Evolutionary conservation across 2,329 filamentous ascomycete genomes (phyloP), one percentile per base, ranked within the genome.

Genomic region (Epichloe festucae): DNA sequence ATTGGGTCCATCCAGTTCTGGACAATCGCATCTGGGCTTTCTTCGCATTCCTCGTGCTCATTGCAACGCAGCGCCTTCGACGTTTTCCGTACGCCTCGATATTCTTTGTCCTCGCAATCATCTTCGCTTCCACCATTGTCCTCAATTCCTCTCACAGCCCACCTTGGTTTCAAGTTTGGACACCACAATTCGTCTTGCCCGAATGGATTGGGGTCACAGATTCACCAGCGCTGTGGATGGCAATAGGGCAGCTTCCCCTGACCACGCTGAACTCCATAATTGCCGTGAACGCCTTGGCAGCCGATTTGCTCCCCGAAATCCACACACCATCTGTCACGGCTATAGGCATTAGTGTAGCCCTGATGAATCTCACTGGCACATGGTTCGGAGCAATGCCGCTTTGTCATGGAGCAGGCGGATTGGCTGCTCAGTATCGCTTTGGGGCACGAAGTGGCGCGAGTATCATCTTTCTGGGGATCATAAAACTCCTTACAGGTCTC

Each of bases 381-480:
- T 95, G 88, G 87, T 94, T 95, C 60, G 90, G 90, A 46, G 86
- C 85, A 5, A 97, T 96, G 93, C 93, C 91, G 3, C 82, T 93
- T 4, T 97, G 93, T 63, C 93, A 97, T 64, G 91, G 91, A 5
- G 89, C 89, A 0, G 91, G 91, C 2, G 91, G 91, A 0, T 73
- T 97, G 0, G 93, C 93, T 5, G 93, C 86, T 0, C 91, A 97
- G 65, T 88, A 89, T 65, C 82, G 89, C 4, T 97, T 97, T 59
- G 91, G 91, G 0, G 90, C 91, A 4, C 82, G 91, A 46, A 94
- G 87, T 53, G 91, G 91, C 10, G 81, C 88, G 0, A 89, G 85
- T 59, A 77, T 96, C 55, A 80, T 96, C 50, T 64, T 95, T 23
- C 78, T 97, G 0, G 91, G 91, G 0, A 45, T 78, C 0, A 68